Base-by-base conservation (phyloP, 1,284 basidiomycete species). In the Mycena sp. region DNA sequence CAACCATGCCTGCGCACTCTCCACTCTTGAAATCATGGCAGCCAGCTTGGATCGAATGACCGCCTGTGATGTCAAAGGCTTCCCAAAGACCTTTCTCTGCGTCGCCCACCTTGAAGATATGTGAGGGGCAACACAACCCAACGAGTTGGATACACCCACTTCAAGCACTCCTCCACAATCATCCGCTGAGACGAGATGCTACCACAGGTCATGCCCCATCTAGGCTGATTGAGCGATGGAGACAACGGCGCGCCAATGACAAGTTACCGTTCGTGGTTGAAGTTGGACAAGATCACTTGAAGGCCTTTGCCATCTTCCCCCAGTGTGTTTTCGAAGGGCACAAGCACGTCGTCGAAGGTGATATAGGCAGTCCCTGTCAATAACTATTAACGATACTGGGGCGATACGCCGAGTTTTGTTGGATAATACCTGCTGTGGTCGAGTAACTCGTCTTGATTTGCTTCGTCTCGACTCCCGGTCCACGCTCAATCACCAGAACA, bases 361-460 rank as follows among this genome's bases (percentile, higher is more conserved):
- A 94, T 82, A 72, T 87, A 93, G 6, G 90, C 90, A 0, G 91
- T 93, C 6, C 63, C 85, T 6, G 88, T n/a, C n/a, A n/a, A n/a
- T n/a, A n/a, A n/a, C n/a, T n/a, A n/a, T n/a, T n/a, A n/a, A n/a
- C n/a, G n/a, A n/a, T n/a, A n/a, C n/a, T n/a, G n/a, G n/a, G n/a
- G 19, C 26, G 35, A 9, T 10, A 37, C 32, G 32, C 32, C 32
- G 32, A 9, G 32, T 17, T 43, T 23, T 9, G 21, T 9, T 43
- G 41, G 29, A 11, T 6, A 56, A 40, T 29, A 69, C 93, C 93
- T 2, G 93, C 91, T 2, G 90, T 80, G 6, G 87, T 66, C 2
- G 90, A 92, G 77, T 95, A 94, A 44, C 54, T 58, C 37, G 93
- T 95, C 78, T 94, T 95, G 81, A 98, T 95, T 37, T 82, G 85